Evolutionary conservation across 495 filamentous ascomycete species (phyloP), one percentile per base, ranked within the genome.

Genomic region (Aeminium ludgeri): DNA sequence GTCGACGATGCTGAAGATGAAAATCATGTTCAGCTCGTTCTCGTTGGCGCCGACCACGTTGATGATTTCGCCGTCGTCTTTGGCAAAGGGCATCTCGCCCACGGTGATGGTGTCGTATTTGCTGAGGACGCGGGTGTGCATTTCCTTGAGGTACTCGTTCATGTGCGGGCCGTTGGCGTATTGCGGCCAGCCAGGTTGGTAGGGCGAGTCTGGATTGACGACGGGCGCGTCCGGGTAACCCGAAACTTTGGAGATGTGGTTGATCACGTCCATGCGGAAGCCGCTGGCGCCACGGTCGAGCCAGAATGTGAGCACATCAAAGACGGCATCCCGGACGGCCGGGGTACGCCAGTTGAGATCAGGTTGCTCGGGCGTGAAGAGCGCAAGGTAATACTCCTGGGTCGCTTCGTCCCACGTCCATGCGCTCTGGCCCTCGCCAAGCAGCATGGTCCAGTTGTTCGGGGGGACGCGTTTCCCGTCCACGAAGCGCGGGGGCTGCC

Each of bases 161-260:
- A 75, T 67, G 10, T 68, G 60, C 6, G 71, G 71, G 0, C 72
- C 72, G 35, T 76, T 75, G 45, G 65, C 67, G 47, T 60, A 75
- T n/a, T 62, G 57, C 6, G 52, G 54, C 13, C 50, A 44, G 0
- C 66, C 70, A 0, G 63, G 59, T 45, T 72, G 68, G 40, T 56
- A 66, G 12, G 60, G 51, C 16, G 48, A 45, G 11, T 50, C 49
- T 1, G 59, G 54, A 3, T 64, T 60, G 6, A 52, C 38, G 23
- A 71, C 48, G 0, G 56, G 52, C 0, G 66, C 70, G 41, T 73
- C 65, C 6, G 57, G 59, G 35, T 61, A 66, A 0, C 41, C 51
- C 12, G 56, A 52, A 2, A 60, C 51, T 46, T 73, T 72, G 45
- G 61, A 66, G 38, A 69, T 69, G 51, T 65, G 59, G 46, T 72